Percentiles rank a stretch among this genome's conserved stretches.
phyloP scores from a whole-genome alignment of 306 rosid genomes.

The Rosa rugosa region DNA sequence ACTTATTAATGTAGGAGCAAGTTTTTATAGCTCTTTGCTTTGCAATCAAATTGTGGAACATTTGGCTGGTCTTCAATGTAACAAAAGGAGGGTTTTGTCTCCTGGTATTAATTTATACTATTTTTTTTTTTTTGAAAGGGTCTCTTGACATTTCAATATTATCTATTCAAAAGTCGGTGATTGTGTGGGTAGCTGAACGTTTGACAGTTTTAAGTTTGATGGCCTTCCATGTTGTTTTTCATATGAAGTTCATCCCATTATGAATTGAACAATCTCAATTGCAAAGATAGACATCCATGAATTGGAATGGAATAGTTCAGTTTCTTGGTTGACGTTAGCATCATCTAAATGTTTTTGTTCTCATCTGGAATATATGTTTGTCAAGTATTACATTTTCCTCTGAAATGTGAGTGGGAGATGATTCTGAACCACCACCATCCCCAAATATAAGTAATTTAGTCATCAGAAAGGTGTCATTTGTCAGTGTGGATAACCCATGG shows the following conservation, averaged over 20 bases:
- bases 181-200: conserved; percentile 24
- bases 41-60: conserved; percentile 12
- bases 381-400: neutral
- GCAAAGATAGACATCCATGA: conserved; percentile 2
- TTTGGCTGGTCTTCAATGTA: conserved; percentile 23
- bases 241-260: conserved; percentile 7
- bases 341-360: neutral
- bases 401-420: neutral
- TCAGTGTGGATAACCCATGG: neutral
- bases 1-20: conserved; percentile 29
- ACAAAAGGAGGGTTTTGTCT: neutral
- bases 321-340: neutral
- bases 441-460: neutral
- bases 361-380: neutral
- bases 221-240: conserved; percentile 19
- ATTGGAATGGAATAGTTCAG: conserved; percentile 20
- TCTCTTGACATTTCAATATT: conserved; percentile 26
- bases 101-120: conserved; percentile 18
- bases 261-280: conserved; percentile 17
- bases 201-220: neutral
- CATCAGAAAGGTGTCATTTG: neutral
- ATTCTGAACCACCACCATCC: neutral
- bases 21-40: conserved; percentile 6
- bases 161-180: conserved; percentile 9
- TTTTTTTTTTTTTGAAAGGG: conserved; percentile 29